These are phyloP conservation scores for Umbelopsis ramanniana DNA, from an alignment of 192 early-diverging fungal species.

Conservation along the genomic window DNA sequence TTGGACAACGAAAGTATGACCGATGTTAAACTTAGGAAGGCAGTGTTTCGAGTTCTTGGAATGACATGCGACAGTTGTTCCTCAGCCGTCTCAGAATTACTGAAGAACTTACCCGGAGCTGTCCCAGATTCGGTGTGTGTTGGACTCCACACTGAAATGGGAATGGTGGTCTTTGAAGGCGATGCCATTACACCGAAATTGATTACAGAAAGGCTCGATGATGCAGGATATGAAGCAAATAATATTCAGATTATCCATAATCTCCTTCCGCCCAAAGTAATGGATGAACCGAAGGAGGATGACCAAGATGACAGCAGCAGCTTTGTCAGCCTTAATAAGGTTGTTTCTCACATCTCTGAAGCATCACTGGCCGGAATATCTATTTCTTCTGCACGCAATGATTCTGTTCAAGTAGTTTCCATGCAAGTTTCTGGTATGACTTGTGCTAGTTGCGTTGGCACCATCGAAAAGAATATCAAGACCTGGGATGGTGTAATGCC, in stretches of 20 bases:
- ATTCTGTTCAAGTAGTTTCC: not conserved
- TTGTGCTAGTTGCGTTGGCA: constrained; percentile 89
- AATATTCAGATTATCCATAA: constrained; percentile 37
- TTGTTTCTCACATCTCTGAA: constrained; percentile 12
- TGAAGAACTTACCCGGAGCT: constrained; percentile 55
- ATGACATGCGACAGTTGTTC: constrained; percentile 92
- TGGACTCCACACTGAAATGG: constrained; percentile 41
- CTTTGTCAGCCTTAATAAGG: not conserved
- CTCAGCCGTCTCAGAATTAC: constrained; percentile 59
- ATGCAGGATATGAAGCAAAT: constrained; percentile 63
- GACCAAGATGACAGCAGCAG: not conserved
- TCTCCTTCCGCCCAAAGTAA: constrained; percentile 28
- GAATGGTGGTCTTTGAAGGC: constrained; percentile 30
- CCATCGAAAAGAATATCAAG: constrained; percentile 76
- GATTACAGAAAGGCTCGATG: constrained; percentile 60
- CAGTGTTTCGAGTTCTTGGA: constrained; percentile 56
- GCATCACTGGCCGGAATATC: not conserved
- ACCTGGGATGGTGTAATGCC: constrained; percentile 59
- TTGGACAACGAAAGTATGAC: constrained; percentile 26
- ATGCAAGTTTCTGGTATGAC: constrained; percentile 93
- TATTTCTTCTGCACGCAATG: not conserved
- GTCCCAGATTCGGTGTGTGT: constrained; percentile 52
- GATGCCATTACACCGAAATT: not conserved
- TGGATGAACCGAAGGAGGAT: constrained; percentile 9
- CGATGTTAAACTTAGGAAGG: constrained; percentile 19